These are phyloP conservation scores for Trichophyton schoenleinii DNA, from an alignment of 2,329 filamentous ascomycete species.

Conservation along the genomic window DNA sequence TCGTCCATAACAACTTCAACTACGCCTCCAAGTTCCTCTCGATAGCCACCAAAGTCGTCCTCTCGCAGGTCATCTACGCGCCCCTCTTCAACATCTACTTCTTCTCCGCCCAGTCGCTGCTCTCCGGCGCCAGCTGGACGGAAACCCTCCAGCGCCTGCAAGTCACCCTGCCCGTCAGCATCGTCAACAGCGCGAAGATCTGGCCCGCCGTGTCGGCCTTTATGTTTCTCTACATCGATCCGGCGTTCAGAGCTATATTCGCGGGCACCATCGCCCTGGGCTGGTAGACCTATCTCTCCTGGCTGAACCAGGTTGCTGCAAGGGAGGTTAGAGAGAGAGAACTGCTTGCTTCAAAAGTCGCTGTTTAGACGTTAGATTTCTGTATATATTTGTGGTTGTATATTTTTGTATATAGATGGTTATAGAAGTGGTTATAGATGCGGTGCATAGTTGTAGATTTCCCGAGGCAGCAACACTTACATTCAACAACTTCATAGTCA, in stretches of 20 bases:
- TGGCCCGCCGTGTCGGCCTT: constrained; percentile 84
- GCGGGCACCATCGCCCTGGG: constrained; percentile 67
- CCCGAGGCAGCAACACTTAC: background rate
- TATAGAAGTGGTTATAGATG: background rate
- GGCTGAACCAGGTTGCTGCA: constrained; percentile 63
- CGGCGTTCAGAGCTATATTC: constrained; percentile 71
- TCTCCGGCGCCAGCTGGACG: constrained; percentile 52
- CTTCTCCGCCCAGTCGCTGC: constrained; percentile 63
- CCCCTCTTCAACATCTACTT: constrained; percentile 76
- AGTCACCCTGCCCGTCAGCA: constrained; percentile 62
- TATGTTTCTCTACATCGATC: constrained; percentile 68
- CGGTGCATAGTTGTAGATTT: background rate
- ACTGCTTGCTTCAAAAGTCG: background rate
- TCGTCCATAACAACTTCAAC: constrained; percentile 71
- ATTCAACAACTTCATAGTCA: background rate
- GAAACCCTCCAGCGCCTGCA: constrained; percentile 59
- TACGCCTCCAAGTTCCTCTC: constrained; percentile 60
- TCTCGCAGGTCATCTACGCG: constrained; percentile 72
- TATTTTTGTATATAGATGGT: background rate
- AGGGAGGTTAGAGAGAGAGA: constrained; percentile 31
- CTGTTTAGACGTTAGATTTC: background rate
- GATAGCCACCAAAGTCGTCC: constrained; percentile 59
- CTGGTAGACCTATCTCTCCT: constrained; percentile 86
- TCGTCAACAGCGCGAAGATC: constrained; percentile 68
- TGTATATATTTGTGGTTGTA: background rate